Evolutionary conservation across 164 flowering plant genomes (phyloP).

Genomic region (Vitis vinifera): DNA sequence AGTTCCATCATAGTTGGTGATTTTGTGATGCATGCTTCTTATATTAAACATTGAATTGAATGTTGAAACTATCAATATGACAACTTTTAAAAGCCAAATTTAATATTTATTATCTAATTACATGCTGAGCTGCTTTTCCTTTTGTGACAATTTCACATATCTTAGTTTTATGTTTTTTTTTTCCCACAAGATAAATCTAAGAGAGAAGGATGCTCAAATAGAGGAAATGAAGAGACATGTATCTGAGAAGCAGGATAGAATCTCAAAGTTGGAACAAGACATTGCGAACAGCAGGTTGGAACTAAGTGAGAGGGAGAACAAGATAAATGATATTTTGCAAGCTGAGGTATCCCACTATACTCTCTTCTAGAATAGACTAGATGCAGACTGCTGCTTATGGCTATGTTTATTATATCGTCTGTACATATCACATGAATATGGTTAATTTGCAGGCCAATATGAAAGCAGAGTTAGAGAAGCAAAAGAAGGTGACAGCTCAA

Average conservation of each 20-base stretch:
- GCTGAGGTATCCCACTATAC: conserved; percentile 41
- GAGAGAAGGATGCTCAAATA: conserved; percentile 51
- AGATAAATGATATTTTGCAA: conserved; percentile 42
- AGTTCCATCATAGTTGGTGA: too few species aligned
- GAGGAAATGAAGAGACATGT: conserved; percentile 44
- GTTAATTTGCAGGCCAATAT: conserved; percentile 34
- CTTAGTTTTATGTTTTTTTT: not conserved
- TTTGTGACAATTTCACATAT: not conserved
- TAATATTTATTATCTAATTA: too few species aligned
- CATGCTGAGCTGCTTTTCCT: too few species aligned
- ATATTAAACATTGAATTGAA: too few species aligned
- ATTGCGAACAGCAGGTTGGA: conserved; percentile 54
- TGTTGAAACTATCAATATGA: too few species aligned
- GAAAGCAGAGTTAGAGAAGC: conserved; percentile 59
- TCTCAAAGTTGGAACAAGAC: conserved; percentile 62
- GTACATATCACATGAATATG: not conserved
- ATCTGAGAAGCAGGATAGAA: conserved; percentile 47
- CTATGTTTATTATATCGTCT: not conserved
- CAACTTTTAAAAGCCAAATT: too few species aligned
- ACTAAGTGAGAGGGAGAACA: conserved; percentile 53
- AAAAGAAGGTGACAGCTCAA: conserved; percentile 30
- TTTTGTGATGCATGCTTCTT: too few species aligned
- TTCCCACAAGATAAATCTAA: conserved; percentile 39
- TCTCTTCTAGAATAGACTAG: not conserved
- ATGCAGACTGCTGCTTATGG: not conserved